Conservation (phyloP, 2,329 filamentous ascomycete species). For the Mycosphaerella sp. region DNA sequence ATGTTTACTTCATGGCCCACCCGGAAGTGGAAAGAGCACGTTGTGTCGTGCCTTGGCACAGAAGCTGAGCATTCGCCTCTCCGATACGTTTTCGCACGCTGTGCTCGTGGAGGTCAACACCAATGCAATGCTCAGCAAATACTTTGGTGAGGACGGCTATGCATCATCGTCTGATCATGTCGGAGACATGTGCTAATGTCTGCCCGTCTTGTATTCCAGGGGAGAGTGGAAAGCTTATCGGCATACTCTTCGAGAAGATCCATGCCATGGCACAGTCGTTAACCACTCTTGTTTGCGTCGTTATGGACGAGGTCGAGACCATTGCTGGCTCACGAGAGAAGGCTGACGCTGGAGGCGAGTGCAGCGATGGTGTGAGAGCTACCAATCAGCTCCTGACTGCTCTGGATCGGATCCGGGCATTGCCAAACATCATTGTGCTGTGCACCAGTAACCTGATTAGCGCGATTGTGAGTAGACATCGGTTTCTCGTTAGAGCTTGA, state of each 20-base stretch:
- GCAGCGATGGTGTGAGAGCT: conserved; percentile 43
- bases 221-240: conserved; percentile 41
- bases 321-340: conserved; percentile 42
- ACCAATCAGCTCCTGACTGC: conserved; percentile 47
- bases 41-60: conserved; percentile 46
- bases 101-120: conserved; percentile 44
- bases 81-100: conserved; percentile 30
- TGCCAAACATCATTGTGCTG: conserved; percentile 43
- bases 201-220: neutral
- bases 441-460: conserved; percentile 47
- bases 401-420: conserved; percentile 40
- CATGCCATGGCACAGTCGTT: conserved; percentile 35
- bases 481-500: conserved; percentile 8
- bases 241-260: conserved; percentile 40
- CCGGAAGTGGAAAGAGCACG: conserved; percentile 41
- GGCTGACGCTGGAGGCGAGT: conserved; percentile 38
- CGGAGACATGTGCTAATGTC: neutral
- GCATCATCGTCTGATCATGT: neutral
- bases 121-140: conserved; percentile 42
- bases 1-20: conserved; percentile 39
- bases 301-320: conserved; percentile 48
- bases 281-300: conserved; percentile 39
- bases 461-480: conserved; percentile 33
- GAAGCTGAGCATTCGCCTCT: conserved; percentile 44
- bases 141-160: conserved; percentile 33